These are phyloP conservation scores for Incumbomyces lentus DNA, from an alignment of 2,329 filamentous ascomycete genomes.

Conservation along the genomic window DNA sequence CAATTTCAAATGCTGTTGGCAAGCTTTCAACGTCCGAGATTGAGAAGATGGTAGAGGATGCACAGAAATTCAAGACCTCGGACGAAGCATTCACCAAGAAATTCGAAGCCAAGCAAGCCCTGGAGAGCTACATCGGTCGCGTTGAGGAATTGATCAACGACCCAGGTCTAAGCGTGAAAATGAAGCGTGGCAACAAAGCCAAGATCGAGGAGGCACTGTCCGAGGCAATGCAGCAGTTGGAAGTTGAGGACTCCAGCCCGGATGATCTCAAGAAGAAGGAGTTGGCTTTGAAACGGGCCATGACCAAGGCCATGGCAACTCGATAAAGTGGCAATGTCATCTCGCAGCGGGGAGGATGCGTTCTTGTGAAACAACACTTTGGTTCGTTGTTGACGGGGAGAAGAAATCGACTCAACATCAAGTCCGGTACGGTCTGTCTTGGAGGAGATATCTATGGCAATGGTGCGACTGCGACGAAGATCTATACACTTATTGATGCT, in stretches of 20 bases:
- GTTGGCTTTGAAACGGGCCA: constrained; percentile 89
- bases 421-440: not conserved
- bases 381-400: no score
- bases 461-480: not conserved
- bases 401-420: no score
- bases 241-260: constrained; percentile 80
- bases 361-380: no score
- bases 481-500: not conserved
- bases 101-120: constrained; percentile 97
- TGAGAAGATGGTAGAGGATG: constrained; percentile 94
- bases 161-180: constrained; percentile 87
- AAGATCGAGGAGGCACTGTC: constrained; percentile 97
- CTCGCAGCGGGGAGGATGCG: no score
- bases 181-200: constrained; percentile 98
- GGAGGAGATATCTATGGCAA: not conserved
- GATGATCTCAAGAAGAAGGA: constrained; percentile 99
- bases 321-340: constrained; percentile 46
- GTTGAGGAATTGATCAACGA: constrained; percentile 99
- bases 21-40: constrained; percentile 93
- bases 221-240: constrained; percentile 94
- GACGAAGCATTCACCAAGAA: constrained; percentile 99
- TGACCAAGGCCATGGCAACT: constrained; percentile 96
- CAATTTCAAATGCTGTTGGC: constrained; percentile 98
- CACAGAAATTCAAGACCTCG: constrained; percentile 96
- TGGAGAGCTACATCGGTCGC: constrained; percentile 96